phyloP scores from a whole-genome alignment of 2,329 filamentous ascomycete genomes.

The Hypoxylon sp. region DNA sequence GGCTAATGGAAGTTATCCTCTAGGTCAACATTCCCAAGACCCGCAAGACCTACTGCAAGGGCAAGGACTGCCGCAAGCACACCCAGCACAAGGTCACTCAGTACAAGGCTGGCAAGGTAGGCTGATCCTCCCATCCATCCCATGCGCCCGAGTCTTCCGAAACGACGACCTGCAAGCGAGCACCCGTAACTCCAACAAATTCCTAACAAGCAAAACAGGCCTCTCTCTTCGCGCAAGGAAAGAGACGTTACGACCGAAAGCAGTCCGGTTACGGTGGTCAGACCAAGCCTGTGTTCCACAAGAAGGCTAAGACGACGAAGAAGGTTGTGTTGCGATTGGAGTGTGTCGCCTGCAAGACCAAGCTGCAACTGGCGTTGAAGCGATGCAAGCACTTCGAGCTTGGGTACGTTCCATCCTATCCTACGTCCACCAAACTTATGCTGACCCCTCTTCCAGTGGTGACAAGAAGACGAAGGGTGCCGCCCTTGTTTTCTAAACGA shows the following conservation, averaged over 20 bases:
- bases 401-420: conserved; percentile 81
- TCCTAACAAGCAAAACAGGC: conserved; percentile 59
- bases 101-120: conserved; percentile 66
- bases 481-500: conserved; percentile 97
- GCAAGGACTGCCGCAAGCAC: conserved; percentile 92
- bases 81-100: conserved; percentile 93
- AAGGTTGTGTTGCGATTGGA: conserved; percentile 99
- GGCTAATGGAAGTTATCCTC: conserved; percentile 26
- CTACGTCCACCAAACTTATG: no score
- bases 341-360: conserved; percentile 97
- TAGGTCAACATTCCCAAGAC: conserved; percentile 99
- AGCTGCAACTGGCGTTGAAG: conserved; percentile 97
- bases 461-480: conserved; percentile 99
- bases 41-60: conserved; percentile 97
- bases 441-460: conserved; percentile 81
- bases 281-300: conserved; percentile 99
- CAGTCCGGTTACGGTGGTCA: conserved; percentile 99
- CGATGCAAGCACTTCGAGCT: conserved; percentile 99
- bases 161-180: no score
- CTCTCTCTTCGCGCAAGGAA: conserved; percentile 96
- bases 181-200: conserved; percentile 1
- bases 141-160: neutral
- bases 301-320: conserved; percentile 99
- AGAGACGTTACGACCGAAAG: conserved; percentile 99
- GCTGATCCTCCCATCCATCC: conserved; percentile 6